Base-by-base conservation (phyloP, 345 rosid genomes). In the Xanthoceras sorbifolium region DNA sequence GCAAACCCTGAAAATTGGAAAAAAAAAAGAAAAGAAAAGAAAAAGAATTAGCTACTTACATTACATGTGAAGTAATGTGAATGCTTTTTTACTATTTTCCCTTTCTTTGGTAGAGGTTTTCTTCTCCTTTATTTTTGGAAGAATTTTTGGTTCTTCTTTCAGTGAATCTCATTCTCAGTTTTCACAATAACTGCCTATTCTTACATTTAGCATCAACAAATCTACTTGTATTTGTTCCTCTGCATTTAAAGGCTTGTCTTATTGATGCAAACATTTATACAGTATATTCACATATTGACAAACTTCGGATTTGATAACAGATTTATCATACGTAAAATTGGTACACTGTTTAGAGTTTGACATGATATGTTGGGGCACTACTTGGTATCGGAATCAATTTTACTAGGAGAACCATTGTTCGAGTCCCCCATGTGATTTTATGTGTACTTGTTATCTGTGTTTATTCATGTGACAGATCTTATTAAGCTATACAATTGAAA, bases 1-100 rank as follows among this genome's bases (percentile, higher is more conserved):
- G 98, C 92, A 96, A 90, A 79, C 52, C 92, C 78, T 94, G 83
- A 88, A 66, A 71, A n/a, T n/a, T n/a, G n/a, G n/a, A n/a, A 46
- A n/a, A 59, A 2, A 5, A 70, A 34, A 20, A 52, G 3, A 4
- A 48, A 3, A 68, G 68, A 5, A 34, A 25, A 1, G 17, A 29
- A 61, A 63, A 72, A 59, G 22, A 26, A 6, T 54, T 54, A 36
- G 18, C 42, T 34, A 29, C 59, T 67, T 46, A 63, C 22, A 46
- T 50, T 76, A 69, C 67, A 69, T 38, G 34, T 9, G 32, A 9
- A 18, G 69, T n/a, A 31, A 67, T 74, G 79, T 69, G 79, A 73
- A 80, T 78, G 76, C 32, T 67, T 70, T 74, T 72, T 23, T 18
- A n/a, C 18, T 65, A 26, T 17, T n/a, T 72, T 70, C 18, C 34